Base-by-base conservation (phyloP, 352 stramenopile genomes). In the Blastocystis sp. region DNA sequence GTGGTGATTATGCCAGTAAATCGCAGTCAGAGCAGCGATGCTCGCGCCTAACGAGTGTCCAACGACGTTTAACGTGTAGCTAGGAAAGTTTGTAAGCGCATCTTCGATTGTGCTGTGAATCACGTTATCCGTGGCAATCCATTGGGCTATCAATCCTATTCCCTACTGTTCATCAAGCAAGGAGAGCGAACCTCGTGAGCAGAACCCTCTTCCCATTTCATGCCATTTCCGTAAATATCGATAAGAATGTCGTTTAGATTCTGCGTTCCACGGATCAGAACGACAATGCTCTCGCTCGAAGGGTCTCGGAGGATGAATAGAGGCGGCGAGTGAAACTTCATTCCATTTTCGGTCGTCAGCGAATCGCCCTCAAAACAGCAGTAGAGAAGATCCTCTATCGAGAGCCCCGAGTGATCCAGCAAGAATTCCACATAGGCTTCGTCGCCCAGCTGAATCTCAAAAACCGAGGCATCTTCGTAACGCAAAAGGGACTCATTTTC, bases 191-290 rank as follows among this genome's bases (percentile, higher is more conserved):
- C 70, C 39, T 87, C 59, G 34, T 87, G 76, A 15, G 43, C 76
- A 20, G n/a, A 43, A 18, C 76, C 76, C 53, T 87, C 76, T 87
- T 68, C 63, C 76, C 76, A 87, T 37, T 23, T 77, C 29, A 76
- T 54, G 20, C 20, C 37, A 2, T 69, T 77, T 7, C 76, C 47
- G 20, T 73, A 55, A 11, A 87, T 37, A 43, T 87, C 76, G 6
- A 59, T 47, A n/a, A 87, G 8, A 5, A 87, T 18, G 43, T 87
- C 76, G 39, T 77, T 55, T 11, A 77, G 1, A 7, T 54, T 61
- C 15, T 59, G 41, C 11, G 76, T 87, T 13, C 76, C 76, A 29
- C 76, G 59, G 13, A 87, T 39, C 2, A 80, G 47, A 43, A 87
- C 29, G 8, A 87, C 76, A 20, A 87, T 80, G 26, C 63, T 87